A percentile compares a stretch with the other conserved stretches of the same genome.
phyloP scores from a whole-genome alignment of 139 green algal species.

The Gonium pectorale region DNA sequence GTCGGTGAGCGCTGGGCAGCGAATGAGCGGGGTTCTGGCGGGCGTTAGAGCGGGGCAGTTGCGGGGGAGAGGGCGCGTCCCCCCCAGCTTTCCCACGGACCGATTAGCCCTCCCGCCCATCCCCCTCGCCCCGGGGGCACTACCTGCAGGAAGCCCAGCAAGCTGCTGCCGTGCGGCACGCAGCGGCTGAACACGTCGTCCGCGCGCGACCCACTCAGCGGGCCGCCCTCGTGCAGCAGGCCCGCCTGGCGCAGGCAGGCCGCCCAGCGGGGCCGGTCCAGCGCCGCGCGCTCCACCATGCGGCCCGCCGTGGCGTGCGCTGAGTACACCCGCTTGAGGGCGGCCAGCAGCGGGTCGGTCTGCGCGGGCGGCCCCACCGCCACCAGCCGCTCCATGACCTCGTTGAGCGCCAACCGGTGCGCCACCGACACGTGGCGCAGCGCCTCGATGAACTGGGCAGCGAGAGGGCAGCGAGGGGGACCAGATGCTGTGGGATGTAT shows the following conservation, averaged over 20 bases:
- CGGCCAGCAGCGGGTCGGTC: neutral
- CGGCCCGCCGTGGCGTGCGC: neutral
- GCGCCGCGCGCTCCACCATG: neutral
- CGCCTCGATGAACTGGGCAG: constrained; percentile 57
- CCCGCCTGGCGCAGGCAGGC: neutral
- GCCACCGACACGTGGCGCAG: constrained; percentile 55
- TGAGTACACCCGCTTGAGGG: neutral
- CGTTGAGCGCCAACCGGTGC: constrained; percentile 46
- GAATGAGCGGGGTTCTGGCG: too few relatives aligned
- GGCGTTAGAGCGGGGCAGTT: too few relatives aligned
- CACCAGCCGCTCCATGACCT: constrained; percentile 63
- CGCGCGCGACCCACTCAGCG: neutral
- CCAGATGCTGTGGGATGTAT: neutral
- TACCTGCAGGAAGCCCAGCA: too few relatives aligned
- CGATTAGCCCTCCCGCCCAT: too few relatives aligned
- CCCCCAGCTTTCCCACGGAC: too few relatives aligned
- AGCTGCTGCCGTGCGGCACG: too few relatives aligned
- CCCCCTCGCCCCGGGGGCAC: too few relatives aligned
- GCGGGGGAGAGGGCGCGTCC: too few relatives aligned
- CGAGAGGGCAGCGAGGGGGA: neutral
- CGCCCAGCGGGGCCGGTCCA: neutral
- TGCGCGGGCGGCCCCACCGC: constrained; percentile 33
- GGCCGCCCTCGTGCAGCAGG: neutral
- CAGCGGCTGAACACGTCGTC: neutral
- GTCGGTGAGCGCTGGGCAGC: too few relatives aligned